phyloP scores from a whole-genome alignment of 352 stramenopile genomes.

The Aphanomyces astaci region DNA sequence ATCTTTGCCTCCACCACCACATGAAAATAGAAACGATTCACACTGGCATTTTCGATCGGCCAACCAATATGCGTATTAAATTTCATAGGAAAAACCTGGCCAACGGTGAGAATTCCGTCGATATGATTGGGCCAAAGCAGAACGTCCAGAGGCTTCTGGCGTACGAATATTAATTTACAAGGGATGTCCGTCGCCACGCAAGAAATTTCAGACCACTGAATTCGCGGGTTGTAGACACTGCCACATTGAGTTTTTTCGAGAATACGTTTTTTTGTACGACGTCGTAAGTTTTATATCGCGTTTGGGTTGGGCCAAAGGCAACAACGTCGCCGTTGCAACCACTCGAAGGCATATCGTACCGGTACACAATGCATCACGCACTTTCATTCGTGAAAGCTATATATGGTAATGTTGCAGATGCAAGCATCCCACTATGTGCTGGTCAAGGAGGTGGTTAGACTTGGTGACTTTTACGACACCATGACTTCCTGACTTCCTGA shows the following conservation, averaged over 20 bases:
- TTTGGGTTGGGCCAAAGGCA: not conserved
- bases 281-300: not conserved
- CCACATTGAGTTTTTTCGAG: not conserved
- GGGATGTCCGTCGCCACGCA: not conserved
- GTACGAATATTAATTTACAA: not conserved
- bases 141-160: not conserved
- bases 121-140: not conserved
- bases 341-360: not conserved
- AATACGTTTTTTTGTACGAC: not conserved
- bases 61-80: not conserved
- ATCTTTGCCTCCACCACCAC: not conserved
- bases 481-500: no score
- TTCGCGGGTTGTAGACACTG: not conserved
- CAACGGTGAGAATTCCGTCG: not conserved
- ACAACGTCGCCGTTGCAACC: not conserved
- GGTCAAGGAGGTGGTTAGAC: no score
- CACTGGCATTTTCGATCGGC: not conserved
- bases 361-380: no score
- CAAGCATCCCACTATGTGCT: no score
- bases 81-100: not conserved
- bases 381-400: no score
- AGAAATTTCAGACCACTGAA: conserved; percentile 10
- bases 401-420: no score
- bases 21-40: conserved; percentile 9
- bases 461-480: no score